Percentiles rank a stretch among this genome's conserved stretches.
phyloP scores from a whole-genome alignment of 2,329 filamentous ascomycete species.

The Ophiobolus disseminans region DNA sequence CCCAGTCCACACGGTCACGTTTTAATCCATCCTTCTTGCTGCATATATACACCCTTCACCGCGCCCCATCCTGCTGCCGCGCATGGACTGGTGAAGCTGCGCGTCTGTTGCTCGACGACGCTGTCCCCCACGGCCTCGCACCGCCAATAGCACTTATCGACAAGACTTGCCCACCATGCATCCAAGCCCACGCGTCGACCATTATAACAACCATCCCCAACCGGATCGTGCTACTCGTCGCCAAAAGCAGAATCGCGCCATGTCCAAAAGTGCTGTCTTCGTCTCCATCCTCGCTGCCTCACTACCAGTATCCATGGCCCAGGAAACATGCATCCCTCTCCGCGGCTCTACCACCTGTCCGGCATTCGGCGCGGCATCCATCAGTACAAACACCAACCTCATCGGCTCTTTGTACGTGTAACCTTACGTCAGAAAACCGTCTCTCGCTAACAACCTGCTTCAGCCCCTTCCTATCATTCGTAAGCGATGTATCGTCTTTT shows the following conservation, averaged over 20 bases:
- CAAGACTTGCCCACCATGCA: conserved; percentile 22
- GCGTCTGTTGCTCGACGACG: conserved; percentile 33
- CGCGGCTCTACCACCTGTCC: conserved; percentile 73
- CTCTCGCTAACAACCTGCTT: conserved; percentile 15
- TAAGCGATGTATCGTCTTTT: conserved; percentile 78
- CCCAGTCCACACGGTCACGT: conserved; percentile 22
- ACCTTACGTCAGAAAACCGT: conserved; percentile 33
- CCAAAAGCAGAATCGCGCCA: conserved; percentile 29
- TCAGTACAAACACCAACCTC: conserved; percentile 71
- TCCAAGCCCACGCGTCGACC: conserved; percentile 19
- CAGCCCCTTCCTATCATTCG: conserved; percentile 85
- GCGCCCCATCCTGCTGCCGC: conserved; percentile 22
- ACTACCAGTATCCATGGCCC: conserved; percentile 44
- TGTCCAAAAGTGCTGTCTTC: conserved; percentile 24
- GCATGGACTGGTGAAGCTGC: conserved; percentile 43
- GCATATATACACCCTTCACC: conserved; percentile 18
- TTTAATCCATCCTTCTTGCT: conserved; percentile 22
- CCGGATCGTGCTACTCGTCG: conserved; percentile 19
- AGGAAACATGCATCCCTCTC: conserved; percentile 69
- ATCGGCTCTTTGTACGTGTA: conserved; percentile 67
- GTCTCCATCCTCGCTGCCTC: conserved; percentile 38
- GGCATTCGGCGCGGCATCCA: conserved; percentile 74
- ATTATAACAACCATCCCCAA: conserved; percentile 15
- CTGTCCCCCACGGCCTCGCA: conserved; percentile 19
- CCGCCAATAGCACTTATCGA: conserved; percentile 12